A percentile compares a stretch with the other conserved stretches of the same genome.
phyloP scores from a whole-genome alignment of 768 basidiomycete genomes.

The Suillus fuscotomentosus region DNA sequence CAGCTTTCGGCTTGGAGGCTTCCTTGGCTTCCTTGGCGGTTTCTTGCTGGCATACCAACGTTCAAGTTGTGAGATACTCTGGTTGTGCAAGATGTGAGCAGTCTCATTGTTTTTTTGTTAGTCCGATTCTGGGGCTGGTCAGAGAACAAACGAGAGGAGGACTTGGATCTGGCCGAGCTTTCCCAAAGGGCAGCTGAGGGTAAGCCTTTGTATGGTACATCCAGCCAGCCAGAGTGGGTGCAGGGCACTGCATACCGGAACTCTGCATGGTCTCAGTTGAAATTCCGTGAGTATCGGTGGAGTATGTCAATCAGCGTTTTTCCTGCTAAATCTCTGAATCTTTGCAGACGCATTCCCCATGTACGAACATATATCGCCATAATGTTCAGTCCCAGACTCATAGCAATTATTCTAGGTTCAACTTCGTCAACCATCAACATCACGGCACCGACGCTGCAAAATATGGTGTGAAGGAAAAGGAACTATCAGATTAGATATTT shows the following conservation, averaged over 20 bases:
- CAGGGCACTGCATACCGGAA: conserved; percentile 86
- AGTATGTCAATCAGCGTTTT: conserved; percentile 5
- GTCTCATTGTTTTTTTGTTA: conserved; percentile 28
- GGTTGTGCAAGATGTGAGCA: not conserved
- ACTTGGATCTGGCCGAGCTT: conserved; percentile 75
- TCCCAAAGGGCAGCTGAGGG: conserved; percentile 72
- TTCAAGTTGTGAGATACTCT: conserved; percentile 66
- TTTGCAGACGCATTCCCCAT: conserved; percentile 69
- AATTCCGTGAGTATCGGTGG: conserved; percentile 65
- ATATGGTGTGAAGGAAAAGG: conserved; percentile 50
- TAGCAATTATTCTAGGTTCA: conserved; percentile 63
- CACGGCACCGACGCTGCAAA: conserved; percentile 86
- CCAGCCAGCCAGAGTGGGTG: conserved; percentile 79
- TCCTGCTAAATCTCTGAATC: conserved; percentile 13
- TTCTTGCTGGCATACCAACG: conserved; percentile 93
- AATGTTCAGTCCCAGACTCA: conserved; percentile 9
- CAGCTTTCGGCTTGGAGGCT: conserved; percentile 54
- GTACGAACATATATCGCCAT: conserved; percentile 39
- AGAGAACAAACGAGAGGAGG: conserved; percentile 83
- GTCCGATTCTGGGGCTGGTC: conserved; percentile 96
- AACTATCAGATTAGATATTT: conserved; percentile 20
- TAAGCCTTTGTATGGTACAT: conserved; percentile 84
- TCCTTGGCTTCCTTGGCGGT: conserved; percentile 85
- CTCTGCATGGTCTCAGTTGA: conserved; percentile 88
- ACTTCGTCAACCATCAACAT: conserved; percentile 86